Evolutionary conservation across 2,329 filamentous ascomycete species (phyloP).

Genomic region (Ophioceras dolichostomum): DNA sequence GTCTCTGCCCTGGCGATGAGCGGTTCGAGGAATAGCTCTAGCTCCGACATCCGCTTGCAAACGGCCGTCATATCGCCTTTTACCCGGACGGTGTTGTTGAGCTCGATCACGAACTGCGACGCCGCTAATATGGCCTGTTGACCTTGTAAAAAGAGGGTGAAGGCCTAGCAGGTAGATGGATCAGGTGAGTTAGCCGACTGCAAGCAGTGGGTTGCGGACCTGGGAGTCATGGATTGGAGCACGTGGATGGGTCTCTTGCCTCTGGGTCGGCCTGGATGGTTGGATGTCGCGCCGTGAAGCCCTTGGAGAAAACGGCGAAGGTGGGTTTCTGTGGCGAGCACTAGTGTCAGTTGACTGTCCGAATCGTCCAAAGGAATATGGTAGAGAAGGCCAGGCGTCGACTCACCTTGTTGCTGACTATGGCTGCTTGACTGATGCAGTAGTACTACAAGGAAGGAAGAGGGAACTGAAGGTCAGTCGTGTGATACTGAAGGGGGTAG

Average conservation of each 20-base stretch:
- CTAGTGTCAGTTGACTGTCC: no score
- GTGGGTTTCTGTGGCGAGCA: constrained; percentile 29
- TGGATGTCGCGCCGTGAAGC: constrained; percentile 31
- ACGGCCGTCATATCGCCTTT: constrained; percentile 25
- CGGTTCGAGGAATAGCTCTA: constrained; percentile 24
- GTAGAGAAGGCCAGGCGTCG: no score
- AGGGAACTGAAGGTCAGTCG: no score
- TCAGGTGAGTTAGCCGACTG: no score
- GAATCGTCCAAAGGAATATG: no score
- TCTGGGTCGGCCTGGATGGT: constrained; percentile 26
- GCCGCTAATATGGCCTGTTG: constrained; percentile 34
- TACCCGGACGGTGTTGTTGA: constrained; percentile 26
- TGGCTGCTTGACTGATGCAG: constrained; percentile 34
- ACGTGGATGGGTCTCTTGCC: constrained; percentile 19
- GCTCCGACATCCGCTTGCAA: constrained; percentile 26
- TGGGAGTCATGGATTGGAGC: constrained; percentile 5
- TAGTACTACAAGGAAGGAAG: constrained; percentile 31
- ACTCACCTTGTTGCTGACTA: constrained; percentile 35
- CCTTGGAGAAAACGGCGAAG: constrained; percentile 29
- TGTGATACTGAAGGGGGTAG: no score
- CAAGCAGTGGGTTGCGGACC: no score
- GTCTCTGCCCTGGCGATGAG: constrained; percentile 21
- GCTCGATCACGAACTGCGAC: constrained; percentile 33
- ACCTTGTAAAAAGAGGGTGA: constrained; percentile 28
- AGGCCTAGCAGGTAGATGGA: constrained; percentile 20